Base-by-base conservation (phyloP, 139 green algal genomes). In the Asterochloris sp. region DNA sequence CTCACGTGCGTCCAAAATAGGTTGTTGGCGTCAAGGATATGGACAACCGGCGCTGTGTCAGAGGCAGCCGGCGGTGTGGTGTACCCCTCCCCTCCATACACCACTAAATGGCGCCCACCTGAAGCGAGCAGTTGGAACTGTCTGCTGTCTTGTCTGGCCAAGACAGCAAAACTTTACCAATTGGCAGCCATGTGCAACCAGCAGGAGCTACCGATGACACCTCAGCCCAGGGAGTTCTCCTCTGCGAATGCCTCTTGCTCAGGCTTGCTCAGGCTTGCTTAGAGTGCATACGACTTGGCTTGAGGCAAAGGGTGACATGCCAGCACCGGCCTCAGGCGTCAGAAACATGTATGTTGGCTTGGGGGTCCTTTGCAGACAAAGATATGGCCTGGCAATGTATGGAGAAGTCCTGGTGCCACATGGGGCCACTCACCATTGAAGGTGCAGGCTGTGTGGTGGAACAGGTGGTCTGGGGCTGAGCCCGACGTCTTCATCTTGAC, bases 1-100 rank as follows among this genome's bases (percentile, higher is more conserved):
- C 16, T 38, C 4, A 27, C 64, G 6, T 60, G 29, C 47, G 27
- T 38, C 83, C 83, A 87, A 0, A 17, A 29, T 24, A 87, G 83
- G 21, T 11, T 28, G 54, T 16, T 23, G n/a, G 82, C 47, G 54
- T 87, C 83, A 38, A 87, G 47, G 29, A 83, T 47, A 74, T 87
- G 82, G 21, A 82, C 83, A 61, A 26, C 23, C 12, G 79, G 83
- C 15, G 73, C 16, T 13, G 62, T n/a, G 14, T n/a, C 26, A 1
- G 67, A 61, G 67, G n/a, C 28, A 10, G n/a, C 60, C 27, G 82
- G 76, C 24, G 76, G 27, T 38, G 74, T n/a, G 12, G n/a, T 73
- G 13, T 74, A 61, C 0, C 82, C 82, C 26, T 86, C 82, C 0
- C 82, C 82, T 29, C 76, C 82, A 69, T 79, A 82, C 4, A 86